These are phyloP conservation scores for Aspergillus jensenii DNA, from an alignment of 2,329 filamentous ascomycete genomes.

Conservation along the genomic window DNA sequence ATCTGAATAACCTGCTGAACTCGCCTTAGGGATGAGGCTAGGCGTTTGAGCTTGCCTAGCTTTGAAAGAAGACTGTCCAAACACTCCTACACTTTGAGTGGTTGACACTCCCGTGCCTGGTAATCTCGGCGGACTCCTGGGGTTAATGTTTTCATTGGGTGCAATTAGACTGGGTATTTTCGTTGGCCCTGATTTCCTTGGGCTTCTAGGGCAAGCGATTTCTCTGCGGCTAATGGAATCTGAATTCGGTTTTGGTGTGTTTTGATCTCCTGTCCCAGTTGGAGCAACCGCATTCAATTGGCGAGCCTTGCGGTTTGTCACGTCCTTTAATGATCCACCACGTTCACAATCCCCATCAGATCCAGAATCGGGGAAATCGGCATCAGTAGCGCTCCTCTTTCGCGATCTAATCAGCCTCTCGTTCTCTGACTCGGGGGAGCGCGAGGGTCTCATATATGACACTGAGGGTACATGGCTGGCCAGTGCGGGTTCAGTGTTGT, in stretches of 20 bases:
- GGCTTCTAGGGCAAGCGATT: neutral
- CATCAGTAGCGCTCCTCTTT: constrained; percentile 29
- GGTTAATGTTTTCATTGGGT: neutral
- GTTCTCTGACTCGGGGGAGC: neutral
- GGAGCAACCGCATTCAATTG: neutral
- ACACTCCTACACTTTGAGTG: neutral
- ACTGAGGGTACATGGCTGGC: neutral
- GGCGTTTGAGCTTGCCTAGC: neutral
- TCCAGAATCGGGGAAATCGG: constrained; percentile 28
- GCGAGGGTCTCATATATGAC: neutral
- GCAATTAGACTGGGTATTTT: neutral
- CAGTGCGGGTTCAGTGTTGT: neutral
- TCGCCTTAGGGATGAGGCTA: constrained; percentile 7
- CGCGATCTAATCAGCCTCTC: constrained; percentile 3
- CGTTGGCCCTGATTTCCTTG: neutral
- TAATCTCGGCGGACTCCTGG: neutral
- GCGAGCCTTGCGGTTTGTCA: neutral
- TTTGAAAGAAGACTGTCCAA: neutral
- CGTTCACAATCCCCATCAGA: constrained; percentile 19
- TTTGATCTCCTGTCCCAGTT: neutral
- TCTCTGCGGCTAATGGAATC: neutral
- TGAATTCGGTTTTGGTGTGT: neutral
- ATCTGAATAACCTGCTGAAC: neutral
- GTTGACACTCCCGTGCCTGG: neutral
- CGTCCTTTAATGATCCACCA: neutral